Conservation (phyloP, 192 early-diverging fungal species). For the Phlyctochytrium arcticum region DNA sequence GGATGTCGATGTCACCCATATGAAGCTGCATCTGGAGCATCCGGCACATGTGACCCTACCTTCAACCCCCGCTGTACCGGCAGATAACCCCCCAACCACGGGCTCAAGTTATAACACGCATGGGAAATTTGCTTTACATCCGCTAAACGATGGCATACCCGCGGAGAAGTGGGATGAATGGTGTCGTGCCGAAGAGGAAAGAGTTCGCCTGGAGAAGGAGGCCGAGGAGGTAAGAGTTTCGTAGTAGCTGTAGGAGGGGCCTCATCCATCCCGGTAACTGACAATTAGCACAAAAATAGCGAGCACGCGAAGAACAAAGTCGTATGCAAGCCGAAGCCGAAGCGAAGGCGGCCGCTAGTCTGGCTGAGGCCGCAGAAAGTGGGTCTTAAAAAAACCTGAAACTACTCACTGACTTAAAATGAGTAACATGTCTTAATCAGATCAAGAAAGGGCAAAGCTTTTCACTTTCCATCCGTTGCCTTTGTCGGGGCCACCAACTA, state of each 20-base stretch:
- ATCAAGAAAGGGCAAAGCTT: too few relatives aligned
- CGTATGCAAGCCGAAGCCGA: background rate
- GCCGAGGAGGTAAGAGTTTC: constrained; percentile 6
- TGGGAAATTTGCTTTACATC: background rate
- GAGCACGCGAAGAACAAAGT: too few relatives aligned
- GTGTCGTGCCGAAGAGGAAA: constrained; percentile 9
- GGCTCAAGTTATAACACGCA: too few relatives aligned
- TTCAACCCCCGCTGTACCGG: background rate
- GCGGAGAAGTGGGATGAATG: constrained; percentile 23
- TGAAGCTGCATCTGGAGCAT: background rate
- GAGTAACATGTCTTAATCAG: too few relatives aligned
- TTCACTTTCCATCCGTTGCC: too few relatives aligned
- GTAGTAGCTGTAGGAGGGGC: too few relatives aligned
- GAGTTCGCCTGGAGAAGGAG: background rate
- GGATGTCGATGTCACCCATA: constrained; percentile 7
- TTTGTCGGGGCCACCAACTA: too few relatives aligned
- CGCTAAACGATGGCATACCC: constrained; percentile 15
- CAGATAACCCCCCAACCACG: background rate
- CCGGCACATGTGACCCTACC: background rate
- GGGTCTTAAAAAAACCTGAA: too few relatives aligned
- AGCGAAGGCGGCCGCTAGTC: background rate
- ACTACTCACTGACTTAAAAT: too few relatives aligned
- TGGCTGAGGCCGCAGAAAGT: background rate
- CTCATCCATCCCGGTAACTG: too few relatives aligned
- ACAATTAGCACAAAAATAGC: too few relatives aligned